Evolutionary conservation across 2,329 filamentous ascomycete genomes (phyloP).

Genomic region (Nigrospora oryzae): DNA sequence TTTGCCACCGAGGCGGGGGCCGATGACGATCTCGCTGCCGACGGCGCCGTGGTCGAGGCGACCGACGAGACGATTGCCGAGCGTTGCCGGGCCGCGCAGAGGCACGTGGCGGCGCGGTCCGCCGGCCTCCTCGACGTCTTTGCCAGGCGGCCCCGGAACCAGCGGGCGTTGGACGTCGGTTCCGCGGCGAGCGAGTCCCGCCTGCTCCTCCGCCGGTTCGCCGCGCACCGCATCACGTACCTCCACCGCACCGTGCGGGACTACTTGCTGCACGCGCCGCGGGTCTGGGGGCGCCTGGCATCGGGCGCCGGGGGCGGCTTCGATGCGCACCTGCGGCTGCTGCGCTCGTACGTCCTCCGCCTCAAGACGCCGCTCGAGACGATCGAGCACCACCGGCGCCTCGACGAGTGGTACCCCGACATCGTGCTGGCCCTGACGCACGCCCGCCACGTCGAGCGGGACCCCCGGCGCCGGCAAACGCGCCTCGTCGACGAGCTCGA

Average conservation of each 20-base stretch:
- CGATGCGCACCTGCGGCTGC: slow-evolving; percentile 20
- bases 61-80: slow-evolving; percentile 7
- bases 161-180: no score
- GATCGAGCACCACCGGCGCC: slow-evolving; percentile 24
- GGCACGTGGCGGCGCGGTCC: slow-evolving; percentile 10
- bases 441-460: slow-evolving; percentile 16
- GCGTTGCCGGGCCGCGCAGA: slow-evolving; percentile 9
- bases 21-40: slow-evolving; percentile 10
- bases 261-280: slow-evolving; percentile 17
- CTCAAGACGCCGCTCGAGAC: slow-evolving; percentile 23
- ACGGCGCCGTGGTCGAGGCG: slow-evolving; percentile 11
- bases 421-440: slow-evolving; percentile 28
- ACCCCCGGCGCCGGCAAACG: slow-evolving; percentile 7
- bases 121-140: slow-evolving; percentile 18
- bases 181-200: no score
- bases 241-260: slow-evolving; percentile 25
- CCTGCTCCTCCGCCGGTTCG: neutral
- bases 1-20: slow-evolving; percentile 13
- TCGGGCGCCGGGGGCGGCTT: slow-evolving; percentile 6
- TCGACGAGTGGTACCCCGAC: slow-evolving; percentile 29
- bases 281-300: slow-evolving; percentile 10
- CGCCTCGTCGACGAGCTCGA: slow-evolving; percentile 19
- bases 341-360: slow-evolving; percentile 23
- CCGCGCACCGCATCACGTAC: slow-evolving; percentile 18
- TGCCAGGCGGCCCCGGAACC: neutral